Evolutionary conservation across 2,329 filamentous ascomycete species (phyloP).

Genomic region (Beauveria asiatica): DNA sequence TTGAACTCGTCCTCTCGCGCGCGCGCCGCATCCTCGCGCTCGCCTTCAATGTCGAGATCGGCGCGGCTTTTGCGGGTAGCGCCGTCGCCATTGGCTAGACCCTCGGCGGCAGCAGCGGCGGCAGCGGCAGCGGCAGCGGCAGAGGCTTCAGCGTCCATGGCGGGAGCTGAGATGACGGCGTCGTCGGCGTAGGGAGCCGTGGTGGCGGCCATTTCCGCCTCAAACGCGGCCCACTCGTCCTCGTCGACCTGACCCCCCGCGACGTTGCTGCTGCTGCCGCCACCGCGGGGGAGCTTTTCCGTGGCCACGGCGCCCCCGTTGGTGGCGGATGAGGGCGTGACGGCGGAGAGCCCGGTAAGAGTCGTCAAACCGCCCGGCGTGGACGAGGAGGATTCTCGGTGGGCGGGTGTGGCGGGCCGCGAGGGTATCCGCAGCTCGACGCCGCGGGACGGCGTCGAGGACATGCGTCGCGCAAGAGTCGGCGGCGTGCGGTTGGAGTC

Average conservation of each 20-base stretch:
- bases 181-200: slow-evolving; percentile 30
- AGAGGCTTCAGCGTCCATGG: slow-evolving; percentile 56
- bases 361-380: slow-evolving; percentile 23
- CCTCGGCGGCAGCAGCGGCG: slow-evolving; percentile 31
- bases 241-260: slow-evolving; percentile 44
- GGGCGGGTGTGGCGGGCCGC: slow-evolving; percentile 50
- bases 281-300: slow-evolving; percentile 6
- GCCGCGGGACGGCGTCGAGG: slow-evolving; percentile 44
- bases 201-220: slow-evolving; percentile 63
- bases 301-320: neutral
- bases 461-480: slow-evolving; percentile 36
- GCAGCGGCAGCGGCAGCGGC: slow-evolving; percentile 36
- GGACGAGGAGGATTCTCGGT: slow-evolving; percentile 33
- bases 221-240: slow-evolving; percentile 78
- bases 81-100: slow-evolving; percentile 35
- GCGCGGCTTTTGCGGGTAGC: slow-evolving; percentile 41
- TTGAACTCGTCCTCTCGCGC: slow-evolving; percentile 72
- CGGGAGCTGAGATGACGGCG: slow-evolving; percentile 60
- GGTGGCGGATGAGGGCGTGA: neutral
- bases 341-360: slow-evolving; percentile 12
- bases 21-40: slow-evolving; percentile 66
- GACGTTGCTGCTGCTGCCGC: slow-evolving; percentile 4
- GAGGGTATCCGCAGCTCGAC: slow-evolving; percentile 57
- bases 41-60: slow-evolving; percentile 52
- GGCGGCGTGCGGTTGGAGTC: slow-evolving; percentile 32